A percentile compares a stretch with the other conserved stretches of the same genome.
Evolutionary conservation across 495 filamentous ascomycete genomes (phyloP).

Genomic region (Aspergillus affinis): DNA sequence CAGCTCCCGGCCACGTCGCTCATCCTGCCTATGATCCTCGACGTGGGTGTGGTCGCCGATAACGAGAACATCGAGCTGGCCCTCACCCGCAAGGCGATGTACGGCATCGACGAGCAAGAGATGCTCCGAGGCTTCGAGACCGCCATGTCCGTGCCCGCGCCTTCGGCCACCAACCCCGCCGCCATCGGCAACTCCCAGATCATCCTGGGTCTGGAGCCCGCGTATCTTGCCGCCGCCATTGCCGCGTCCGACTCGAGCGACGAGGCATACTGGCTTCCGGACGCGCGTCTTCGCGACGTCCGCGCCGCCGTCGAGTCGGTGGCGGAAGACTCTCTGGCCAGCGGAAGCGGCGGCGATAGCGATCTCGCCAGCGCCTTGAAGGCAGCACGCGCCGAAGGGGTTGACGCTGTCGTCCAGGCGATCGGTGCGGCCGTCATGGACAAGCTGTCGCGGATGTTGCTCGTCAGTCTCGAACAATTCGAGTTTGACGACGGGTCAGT

Average conservation of each 20-base stretch:
- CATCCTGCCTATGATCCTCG: constrained; percentile 33
- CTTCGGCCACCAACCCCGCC: constrained; percentile 45
- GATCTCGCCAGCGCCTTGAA: not conserved
- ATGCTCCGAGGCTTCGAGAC: constrained; percentile 33
- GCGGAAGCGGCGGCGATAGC: not conserved
- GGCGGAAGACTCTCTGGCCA: not conserved
- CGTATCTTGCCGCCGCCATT: constrained; percentile 16
- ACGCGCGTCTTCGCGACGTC: not conserved
- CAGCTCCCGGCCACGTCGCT: constrained; percentile 26
- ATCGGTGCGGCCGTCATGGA: constrained; percentile 19
- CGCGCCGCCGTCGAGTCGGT: not conserved
- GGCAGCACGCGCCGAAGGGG: not conserved
- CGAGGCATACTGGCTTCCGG: constrained; percentile 22
- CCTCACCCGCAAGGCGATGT: constrained; percentile 31
- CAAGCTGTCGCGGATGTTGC: constrained; percentile 32
- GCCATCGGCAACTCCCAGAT: constrained; percentile 19
- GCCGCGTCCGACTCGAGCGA: constrained; percentile 16
- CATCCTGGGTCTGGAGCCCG: constrained; percentile 36
- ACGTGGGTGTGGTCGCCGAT: constrained; percentile 38
- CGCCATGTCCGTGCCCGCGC: constrained; percentile 50
- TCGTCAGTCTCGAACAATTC: constrained; percentile 21
- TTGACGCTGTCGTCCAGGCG: not conserved
- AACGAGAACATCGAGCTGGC: constrained; percentile 31
- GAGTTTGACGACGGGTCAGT: constrained; percentile 21
- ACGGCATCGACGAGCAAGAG: constrained; percentile 40